A percentile compares a stretch with the other conserved stretches of the same genome.
Evolutionary conservation across 1,284 basidiomycete species (phyloP).

Genomic region (Ustilago nuda): DNA sequence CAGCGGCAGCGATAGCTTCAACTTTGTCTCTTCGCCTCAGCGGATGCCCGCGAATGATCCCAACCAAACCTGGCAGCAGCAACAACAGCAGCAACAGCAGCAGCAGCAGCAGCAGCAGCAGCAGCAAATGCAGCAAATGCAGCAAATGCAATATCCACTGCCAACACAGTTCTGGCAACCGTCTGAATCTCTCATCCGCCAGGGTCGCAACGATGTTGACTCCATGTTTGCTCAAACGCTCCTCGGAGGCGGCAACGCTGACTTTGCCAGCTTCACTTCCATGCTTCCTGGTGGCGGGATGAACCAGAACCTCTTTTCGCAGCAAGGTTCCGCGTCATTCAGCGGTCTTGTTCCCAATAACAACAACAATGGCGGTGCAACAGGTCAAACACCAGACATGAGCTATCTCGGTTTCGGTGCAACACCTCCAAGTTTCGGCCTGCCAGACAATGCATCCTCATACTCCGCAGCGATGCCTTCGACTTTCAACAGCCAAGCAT

Average conservation of each 20-base stretch:
- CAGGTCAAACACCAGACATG: not conserved
- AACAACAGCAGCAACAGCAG: conserved; percentile 24
- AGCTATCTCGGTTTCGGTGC: not conserved
- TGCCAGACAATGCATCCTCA: not conserved
- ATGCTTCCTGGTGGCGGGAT: conserved; percentile 22
- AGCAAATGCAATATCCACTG: conserved; percentile 12
- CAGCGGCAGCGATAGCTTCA: not conserved
- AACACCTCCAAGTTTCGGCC: not conserved
- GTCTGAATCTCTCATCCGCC: not conserved
- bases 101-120: conserved; percentile 13
- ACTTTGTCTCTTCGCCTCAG: conserved; percentile 8
- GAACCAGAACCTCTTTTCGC: conserved; percentile 22
- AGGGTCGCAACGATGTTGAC: conserved; percentile 21
- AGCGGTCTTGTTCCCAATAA: not conserved
- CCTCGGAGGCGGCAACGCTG: conserved; percentile 27
- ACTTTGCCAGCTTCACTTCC: conserved; percentile 20
- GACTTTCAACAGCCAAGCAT: not conserved
- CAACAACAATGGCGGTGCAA: not conserved
- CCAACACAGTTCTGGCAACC: conserved; percentile 36
- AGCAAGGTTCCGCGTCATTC: conserved; percentile 11
- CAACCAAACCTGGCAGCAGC: conserved; percentile 18
- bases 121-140: conserved; percentile 8
- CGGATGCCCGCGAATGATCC: conserved; percentile 1
- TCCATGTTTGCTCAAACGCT: conserved; percentile 44
- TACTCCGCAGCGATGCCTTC: not conserved